phyloP scores from a whole-genome alignment of 768 basidiomycete genomes.

The Pleurotus tuber-regium region DNA sequence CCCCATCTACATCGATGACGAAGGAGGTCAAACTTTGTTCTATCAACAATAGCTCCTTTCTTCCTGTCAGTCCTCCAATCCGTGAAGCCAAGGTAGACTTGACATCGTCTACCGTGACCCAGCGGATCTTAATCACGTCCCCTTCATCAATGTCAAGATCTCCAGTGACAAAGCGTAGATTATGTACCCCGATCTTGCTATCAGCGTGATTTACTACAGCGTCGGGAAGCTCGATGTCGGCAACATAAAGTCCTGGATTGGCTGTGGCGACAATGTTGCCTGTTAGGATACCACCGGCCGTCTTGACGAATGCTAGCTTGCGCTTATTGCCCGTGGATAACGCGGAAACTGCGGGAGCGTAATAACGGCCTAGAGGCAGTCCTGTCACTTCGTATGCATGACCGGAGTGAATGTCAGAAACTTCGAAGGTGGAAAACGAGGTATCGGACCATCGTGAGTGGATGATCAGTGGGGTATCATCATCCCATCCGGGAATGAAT shows the following conservation, averaged over 20 bases:
- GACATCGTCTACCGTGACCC: constrained; percentile 28
- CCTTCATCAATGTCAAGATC: constrained; percentile 44
- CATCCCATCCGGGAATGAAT: constrained; percentile 49
- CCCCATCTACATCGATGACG: constrained; percentile 46
- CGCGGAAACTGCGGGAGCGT: constrained; percentile 54
- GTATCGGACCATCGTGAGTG: constrained; percentile 71
- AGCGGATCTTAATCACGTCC: constrained; percentile 43
- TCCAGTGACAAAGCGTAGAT: constrained; percentile 49
- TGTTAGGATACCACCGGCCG: constrained; percentile 54
- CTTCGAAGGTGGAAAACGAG: constrained; percentile 61
- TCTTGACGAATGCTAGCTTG: constrained; percentile 63
- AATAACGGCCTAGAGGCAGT: constrained; percentile 64
- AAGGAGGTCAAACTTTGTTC: constrained; percentile 53
- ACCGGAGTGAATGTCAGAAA: constrained; percentile 49
- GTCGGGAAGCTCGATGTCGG: constrained; percentile 50
- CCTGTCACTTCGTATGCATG: constrained; percentile 48
- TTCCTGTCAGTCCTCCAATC: constrained; percentile 27
- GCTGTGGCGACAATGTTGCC: constrained; percentile 67
- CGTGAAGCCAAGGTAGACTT: background rate
- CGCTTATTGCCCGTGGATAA: constrained; percentile 35
- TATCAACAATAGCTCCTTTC: constrained; percentile 46
- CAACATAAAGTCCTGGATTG: constrained; percentile 61
- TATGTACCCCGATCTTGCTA: constrained; percentile 35
- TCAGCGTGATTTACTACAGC: constrained; percentile 8
- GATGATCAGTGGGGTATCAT: constrained; percentile 40